Conservation (phyloP, 495 filamentous ascomycete genomes). For the Corynascus novoguineensis region DNA sequence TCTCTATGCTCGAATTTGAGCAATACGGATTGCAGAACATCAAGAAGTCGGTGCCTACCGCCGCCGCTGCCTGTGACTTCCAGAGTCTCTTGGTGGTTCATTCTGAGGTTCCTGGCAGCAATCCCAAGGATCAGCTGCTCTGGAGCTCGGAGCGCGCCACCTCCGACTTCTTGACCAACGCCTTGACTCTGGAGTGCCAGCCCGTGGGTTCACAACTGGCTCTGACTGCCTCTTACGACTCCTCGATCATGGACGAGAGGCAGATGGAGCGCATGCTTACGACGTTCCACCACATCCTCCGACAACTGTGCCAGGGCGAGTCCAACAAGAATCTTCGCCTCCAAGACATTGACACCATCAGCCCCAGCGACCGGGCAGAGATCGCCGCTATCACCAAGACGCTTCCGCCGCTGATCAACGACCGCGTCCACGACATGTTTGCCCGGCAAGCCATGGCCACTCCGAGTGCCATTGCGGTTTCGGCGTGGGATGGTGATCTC, state of each 20-base stretch:
- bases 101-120: not conserved
- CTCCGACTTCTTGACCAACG: constrained; percentile 14
- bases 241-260: constrained; percentile 7
- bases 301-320: constrained; percentile 10
- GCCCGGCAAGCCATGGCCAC: constrained; percentile 35
- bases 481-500: constrained; percentile 55
- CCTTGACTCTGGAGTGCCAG: constrained; percentile 9
- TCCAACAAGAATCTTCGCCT: constrained; percentile 1
- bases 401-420: constrained; percentile 15
- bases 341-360: constrained; percentile 8
- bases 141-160: constrained; percentile 3
- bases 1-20: constrained; percentile 10
- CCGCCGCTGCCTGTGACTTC: constrained; percentile 32
- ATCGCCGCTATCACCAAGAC: not conserved
- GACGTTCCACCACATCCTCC: constrained; percentile 4
- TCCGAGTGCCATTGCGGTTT: constrained; percentile 24
- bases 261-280: constrained; percentile 8
- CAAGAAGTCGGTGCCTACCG: constrained; percentile 23
- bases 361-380: constrained; percentile 3
- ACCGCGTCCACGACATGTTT: constrained; percentile 34
- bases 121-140: not conserved
- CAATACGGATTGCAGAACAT: constrained; percentile 40
- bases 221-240: constrained; percentile 10
- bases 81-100: constrained; percentile 39
- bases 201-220: not conserved